Base-by-base conservation (phyloP, 2,329 filamentous ascomycete genomes). In the Periconia sp. region DNA sequence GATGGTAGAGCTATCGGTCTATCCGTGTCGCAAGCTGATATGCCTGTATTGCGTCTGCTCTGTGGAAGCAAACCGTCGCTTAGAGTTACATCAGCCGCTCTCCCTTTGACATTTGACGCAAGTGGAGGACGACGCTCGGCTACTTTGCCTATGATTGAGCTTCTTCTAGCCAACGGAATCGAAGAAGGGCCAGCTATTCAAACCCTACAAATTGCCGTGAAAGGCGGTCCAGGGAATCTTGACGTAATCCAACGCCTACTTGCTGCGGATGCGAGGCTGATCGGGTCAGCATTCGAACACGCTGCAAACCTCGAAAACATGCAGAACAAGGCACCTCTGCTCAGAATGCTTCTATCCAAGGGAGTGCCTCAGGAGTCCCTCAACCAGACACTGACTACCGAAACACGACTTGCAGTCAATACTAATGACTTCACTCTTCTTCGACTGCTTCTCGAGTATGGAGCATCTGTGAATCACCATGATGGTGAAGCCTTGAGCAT, bases 401-500 rank as follows among this genome's bases (percentile, higher is more conserved):
- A 68, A 40, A 58, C 55, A n/a, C 47, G 47, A 26, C 41, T 55
- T 11, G 57, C 50, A 5, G 32, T 58, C 8, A 42, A 36, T 10
- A 56, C 39, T 10, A 57, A 56, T 31, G 56, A 63, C 28, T 48
- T 52, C n/a, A 58, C 48, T 6, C 57, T 61, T 34, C 46, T 63
- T 1, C 50, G 55, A 28, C 43, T 69, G 32, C 57, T 70, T 4
- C 46, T 68, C 22, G 48, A 55, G 15, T 48, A 66, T 32, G 65
- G 64, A 48, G 65, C 62, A 45, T 62, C 62, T 50, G 72, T 80
- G 43, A 77, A 83, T 51, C 73, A 76, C 54, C 73, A 78, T 25
- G 63, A 76, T 35, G 83, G 83, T 5, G 71, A 81, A 54, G 76
- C 79, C 2, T 61, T 86, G 5, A 75, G 77, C 39, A 68, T 76